phyloP scores from a whole-genome alignment of 2,329 filamentous ascomycete genomes.

The Claviceps purpurea region DNA sequence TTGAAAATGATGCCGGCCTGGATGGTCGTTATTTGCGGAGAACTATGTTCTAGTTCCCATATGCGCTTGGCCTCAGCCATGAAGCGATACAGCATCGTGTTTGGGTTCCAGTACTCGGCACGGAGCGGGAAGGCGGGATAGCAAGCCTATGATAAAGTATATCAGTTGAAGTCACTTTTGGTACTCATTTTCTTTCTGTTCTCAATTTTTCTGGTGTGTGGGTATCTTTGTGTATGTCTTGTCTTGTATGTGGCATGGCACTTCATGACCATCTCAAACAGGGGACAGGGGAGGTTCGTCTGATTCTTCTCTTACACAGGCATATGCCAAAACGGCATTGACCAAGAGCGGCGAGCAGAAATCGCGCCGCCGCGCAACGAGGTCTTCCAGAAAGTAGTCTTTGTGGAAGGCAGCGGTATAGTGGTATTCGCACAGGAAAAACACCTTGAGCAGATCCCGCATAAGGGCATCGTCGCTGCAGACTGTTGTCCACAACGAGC shows the following conservation, averaged over 20 bases:
- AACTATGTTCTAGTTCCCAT: slow-evolving; percentile 21
- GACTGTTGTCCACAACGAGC: slow-evolving; percentile 24
- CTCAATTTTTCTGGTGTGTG: neutral
- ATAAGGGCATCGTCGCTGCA: slow-evolving; percentile 22
- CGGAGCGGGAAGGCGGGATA: slow-evolving; percentile 15
- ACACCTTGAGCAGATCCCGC: slow-evolving; percentile 15
- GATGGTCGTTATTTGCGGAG: slow-evolving; percentile 19
- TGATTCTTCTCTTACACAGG: slow-evolving; percentile 17
- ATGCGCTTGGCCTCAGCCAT: slow-evolving; percentile 24
- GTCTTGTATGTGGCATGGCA: neutral
- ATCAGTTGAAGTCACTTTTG: neutral
- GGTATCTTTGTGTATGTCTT: neutral
- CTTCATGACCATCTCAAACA: neutral
- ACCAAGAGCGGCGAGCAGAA: slow-evolving; percentile 28
- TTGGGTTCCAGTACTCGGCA: slow-evolving; percentile 23
- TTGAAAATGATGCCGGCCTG: slow-evolving; percentile 23
- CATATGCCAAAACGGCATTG: slow-evolving; percentile 22
- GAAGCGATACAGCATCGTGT: slow-evolving; percentile 22
- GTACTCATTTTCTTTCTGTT: neutral
- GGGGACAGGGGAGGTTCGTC: slow-evolving; percentile 2
- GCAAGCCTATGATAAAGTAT: slow-evolving; percentile 14
- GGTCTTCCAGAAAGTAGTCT: slow-evolving; percentile 26
- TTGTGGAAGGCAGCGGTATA: slow-evolving; percentile 24
- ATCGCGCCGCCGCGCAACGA: slow-evolving; percentile 15
- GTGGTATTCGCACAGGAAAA: slow-evolving; percentile 23